These are phyloP conservation scores for Chimonanthus salicifolius DNA, from an alignment of 164 flowering plant species.

Conservation along the genomic window DNA sequence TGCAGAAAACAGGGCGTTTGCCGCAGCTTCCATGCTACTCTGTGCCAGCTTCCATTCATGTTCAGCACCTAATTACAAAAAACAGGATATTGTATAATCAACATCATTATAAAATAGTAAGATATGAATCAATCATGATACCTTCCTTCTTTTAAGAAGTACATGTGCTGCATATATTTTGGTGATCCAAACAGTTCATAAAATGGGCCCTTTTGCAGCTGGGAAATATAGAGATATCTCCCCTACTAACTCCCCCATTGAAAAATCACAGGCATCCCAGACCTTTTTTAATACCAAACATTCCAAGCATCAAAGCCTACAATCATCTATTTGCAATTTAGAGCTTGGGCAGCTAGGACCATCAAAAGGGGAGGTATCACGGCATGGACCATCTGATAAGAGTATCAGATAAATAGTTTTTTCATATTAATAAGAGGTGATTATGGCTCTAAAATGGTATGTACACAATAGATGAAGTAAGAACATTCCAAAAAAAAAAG, in stretches of 20 bases:
- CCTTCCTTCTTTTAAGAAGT: neutral
- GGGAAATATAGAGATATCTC: neutral
- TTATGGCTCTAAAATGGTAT: too few species aligned
- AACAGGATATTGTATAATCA: neutral
- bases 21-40: slow-evolving; percentile 77
- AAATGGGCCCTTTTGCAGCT: neutral
- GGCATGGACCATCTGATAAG: neutral
- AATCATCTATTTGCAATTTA: neutral
- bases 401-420: neutral
- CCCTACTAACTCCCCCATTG: neutral
- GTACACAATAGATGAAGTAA: too few species aligned
- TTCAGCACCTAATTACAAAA: slow-evolving; percentile 56
- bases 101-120: neutral
- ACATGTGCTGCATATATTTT: neutral
- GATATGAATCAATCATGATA: neutral
- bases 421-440: too few species aligned
- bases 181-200: neutral
- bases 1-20: slow-evolving; percentile 61
- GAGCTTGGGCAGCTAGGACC: neutral
- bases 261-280: neutral
- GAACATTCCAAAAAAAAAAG: too few species aligned
- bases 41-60: slow-evolving; percentile 87
- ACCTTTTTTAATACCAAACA: neutral
- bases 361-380: neutral
- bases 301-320: neutral